Base-by-base conservation (phyloP, 257 asterid genomes). In the Ballota nigra region DNA sequence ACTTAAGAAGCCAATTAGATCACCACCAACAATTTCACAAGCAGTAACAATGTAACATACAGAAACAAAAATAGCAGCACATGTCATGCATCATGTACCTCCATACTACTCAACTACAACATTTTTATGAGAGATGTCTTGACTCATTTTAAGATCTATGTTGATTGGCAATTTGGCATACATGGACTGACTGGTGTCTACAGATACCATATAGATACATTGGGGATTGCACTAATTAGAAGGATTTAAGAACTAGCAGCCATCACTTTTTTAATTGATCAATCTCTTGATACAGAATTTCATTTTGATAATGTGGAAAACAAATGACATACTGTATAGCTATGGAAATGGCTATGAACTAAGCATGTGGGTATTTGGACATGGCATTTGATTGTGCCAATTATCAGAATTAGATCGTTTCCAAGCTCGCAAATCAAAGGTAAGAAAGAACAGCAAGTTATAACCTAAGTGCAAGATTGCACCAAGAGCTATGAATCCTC, bases 111-210 rank as follows among this genome's bases (percentile, higher is more conserved):
- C 31, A 49, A n/a, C 63, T 19, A 23, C 43, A 23, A 47, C 24
- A 49, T 51, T 28, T 22, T 66, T 57, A 40, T 8, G 51, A 60
- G 10, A n/a, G 34, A n/a, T 26, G 9, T 1, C 26, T 36, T 58
- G 79, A 63, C 75, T 23, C 19, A 18, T 62, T 58, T 68, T 63
- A 8, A 24, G 49, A 59, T 43, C 31, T 58, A 40, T 49, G 41
- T 59, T 60, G 38, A 65, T n/a, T n/a, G n/a, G n/a, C n/a, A 3
- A 26, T 22, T 34, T 0, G 29, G 53, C 15, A 4, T 68, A 47
- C 6, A 7, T 11, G 65, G 36, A 59, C 45, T 51, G 20, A 20
- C 15, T 60, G 51, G 68, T 22, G 57, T 43, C 22, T 19, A 13
- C 15, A 47, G 26, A 29, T 49, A 59, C 61, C 53, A 23, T 22